Evolutionary conservation across 2,329 filamentous ascomycete genomes (phyloP).

Genomic region (Colletotrichum sp.): DNA sequence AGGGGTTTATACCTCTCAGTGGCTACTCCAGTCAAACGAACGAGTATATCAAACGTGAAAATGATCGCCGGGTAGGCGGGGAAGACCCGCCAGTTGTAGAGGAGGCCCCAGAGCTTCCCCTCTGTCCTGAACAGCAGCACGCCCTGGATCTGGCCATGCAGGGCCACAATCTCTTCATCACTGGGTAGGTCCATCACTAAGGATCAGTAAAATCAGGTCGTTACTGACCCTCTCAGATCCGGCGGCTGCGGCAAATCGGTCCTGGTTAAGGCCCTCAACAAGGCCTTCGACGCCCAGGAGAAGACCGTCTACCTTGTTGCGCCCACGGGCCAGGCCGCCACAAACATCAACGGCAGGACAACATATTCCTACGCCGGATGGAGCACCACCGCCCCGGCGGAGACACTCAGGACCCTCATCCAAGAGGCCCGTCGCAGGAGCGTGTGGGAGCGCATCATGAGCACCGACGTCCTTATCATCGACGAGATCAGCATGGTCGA

Average conservation of each 20-base stretch:
- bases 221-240: not conserved
- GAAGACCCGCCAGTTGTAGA: not conserved
- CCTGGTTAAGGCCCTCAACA: not conserved
- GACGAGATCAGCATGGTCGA: conserved; percentile 73
- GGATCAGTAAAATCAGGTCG: not conserved
- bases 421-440: conserved; percentile 24
- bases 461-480: conserved; percentile 63
- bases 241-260: not conserved
- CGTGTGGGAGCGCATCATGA: conserved; percentile 39
- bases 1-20: not conserved
- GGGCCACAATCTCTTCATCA: not conserved
- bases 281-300: not conserved
- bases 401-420: not conserved
- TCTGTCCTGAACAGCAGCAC: not conserved
- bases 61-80: not conserved
- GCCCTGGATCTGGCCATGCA: not conserved
- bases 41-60: not conserved
- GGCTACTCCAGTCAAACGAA: not conserved
- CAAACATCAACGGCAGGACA: not conserved
- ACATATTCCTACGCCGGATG: not conserved
- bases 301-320: not conserved
- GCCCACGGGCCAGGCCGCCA: not conserved
- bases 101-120: not conserved
- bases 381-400: not conserved
- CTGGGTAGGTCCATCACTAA: not conserved